Base-by-base conservation (phyloP, 2,329 filamentous ascomycete genomes). In the Epicoccum nigrum region DNA sequence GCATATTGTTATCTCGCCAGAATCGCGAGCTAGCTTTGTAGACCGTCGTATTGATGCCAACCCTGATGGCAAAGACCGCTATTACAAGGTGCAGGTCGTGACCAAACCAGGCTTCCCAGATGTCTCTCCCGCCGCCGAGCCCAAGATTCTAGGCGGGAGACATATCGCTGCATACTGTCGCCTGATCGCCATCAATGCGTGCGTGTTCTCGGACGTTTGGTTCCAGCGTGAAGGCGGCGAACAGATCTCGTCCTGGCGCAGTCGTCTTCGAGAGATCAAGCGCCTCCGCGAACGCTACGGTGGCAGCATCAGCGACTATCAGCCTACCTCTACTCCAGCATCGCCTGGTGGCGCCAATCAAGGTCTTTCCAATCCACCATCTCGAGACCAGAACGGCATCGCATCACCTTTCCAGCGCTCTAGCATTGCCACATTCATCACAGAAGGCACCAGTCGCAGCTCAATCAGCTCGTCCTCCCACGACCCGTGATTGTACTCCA, bases 181-280 rank as follows among this genome's bases (percentile, higher is more conserved):
- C 30, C 86, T 96, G 38, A 79, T 97, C 15, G 91, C 93, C 1
- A 83, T 99, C 56, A 97, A 97, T 67, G 92, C 94, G 0, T 95
- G 90, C 12, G 90, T 97, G 7, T 97, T 97, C 72, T 91, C 89
- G 2, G 83, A 88, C 35, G 92, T 97, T n/a, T 97, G 93, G 91
- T 84, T 85, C 38, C 86, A 85, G 64, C 82, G 86, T 38, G 84
- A 88, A 57, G 88, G 87, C 5, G 88, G 88, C 49, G 92, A 96
- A 70, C 87, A 96, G 66, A 82, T 94, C 23, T 94, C 91, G 9
- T 90, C 90, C 7, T 97, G 94, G 94, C 86, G 91, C 51, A 90
- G 88, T 63, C 86, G 94, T 40, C 82, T 97, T 11, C 85, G 89
- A 40, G 89, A 93, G 70, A 95, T 99, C 69, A 88, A 88, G 69